Evolutionary conservation across 345 rosid species (phyloP).

Genomic region (Anacardium occidentale): DNA sequence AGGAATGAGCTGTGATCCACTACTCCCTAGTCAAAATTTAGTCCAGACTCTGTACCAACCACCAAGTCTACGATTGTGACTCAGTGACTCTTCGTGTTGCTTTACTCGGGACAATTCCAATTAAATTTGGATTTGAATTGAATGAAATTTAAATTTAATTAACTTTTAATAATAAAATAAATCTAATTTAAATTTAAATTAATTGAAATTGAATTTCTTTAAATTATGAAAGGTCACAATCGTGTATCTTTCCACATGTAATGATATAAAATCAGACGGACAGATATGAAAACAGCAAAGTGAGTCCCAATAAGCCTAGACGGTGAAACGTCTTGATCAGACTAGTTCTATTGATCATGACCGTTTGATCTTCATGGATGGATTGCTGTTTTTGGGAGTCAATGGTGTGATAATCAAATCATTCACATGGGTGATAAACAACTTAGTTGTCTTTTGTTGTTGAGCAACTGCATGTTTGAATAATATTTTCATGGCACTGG

Average conservation of each 20-base stretch:
- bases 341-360: constrained; percentile 11
- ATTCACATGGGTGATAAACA: neutral
- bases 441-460: neutral
- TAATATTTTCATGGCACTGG: neutral
- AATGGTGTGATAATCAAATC: neutral
- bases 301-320: constrained; percentile 9
- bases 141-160: too few relatives aligned
- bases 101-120: constrained; percentile 16
- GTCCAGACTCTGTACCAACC: neutral
- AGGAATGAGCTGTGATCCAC: neutral
- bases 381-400: neutral
- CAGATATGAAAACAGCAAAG: neutral
- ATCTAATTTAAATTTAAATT: too few relatives aligned
- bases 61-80: constrained; percentile 30
- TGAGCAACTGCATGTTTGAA: neutral
- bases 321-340: constrained; percentile 24
- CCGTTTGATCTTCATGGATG: constrained; percentile 7
- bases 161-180: too few relatives aligned
- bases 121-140: neutral
- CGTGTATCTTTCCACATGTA: constrained; percentile 24
- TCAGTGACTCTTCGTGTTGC: constrained; percentile 33
- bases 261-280: constrained; percentile 17
- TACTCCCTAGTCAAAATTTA: neutral
- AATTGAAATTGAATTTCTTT: too few relatives aligned
- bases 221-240: constrained; percentile 20